A percentile compares a stretch with the other conserved stretches of the same genome.
These are phyloP conservation scores for Suhomyces terraborum DNA, from an alignment of 1,139 yeast genomes.

Conservation along the genomic window DNA sequence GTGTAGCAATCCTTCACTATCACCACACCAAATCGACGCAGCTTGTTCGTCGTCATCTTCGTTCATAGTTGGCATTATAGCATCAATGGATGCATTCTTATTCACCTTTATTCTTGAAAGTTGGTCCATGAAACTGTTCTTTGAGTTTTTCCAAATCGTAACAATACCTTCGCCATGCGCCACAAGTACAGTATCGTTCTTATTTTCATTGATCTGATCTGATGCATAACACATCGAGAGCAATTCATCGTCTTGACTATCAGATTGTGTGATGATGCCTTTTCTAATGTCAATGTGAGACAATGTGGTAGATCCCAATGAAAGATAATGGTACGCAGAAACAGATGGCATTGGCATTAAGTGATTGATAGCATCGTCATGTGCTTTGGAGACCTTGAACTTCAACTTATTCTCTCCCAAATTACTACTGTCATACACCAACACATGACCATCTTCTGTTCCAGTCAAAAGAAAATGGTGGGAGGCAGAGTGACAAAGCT, in stretches of 20 bases:
- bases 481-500: slow-evolving; percentile 61
- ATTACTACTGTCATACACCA: slow-evolving; percentile 60
- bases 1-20: slow-evolving; percentile 76
- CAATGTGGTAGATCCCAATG: slow-evolving; percentile 82
- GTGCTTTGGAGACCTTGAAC: slow-evolving; percentile 53
- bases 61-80: slow-evolving; percentile 73
- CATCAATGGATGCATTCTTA: slow-evolving; percentile 75
- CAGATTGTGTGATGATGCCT: slow-evolving; percentile 63
- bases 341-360: slow-evolving; percentile 67
- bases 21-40: slow-evolving; percentile 77
- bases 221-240: slow-evolving; percentile 68
- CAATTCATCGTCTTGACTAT: slow-evolving; percentile 92
- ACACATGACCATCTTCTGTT: slow-evolving; percentile 72
- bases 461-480: slow-evolving; percentile 73
- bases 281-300: slow-evolving; percentile 80
- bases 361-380: slow-evolving; percentile 76
- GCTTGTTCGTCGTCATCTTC: slow-evolving; percentile 55
- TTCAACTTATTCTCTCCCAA: slow-evolving; percentile 39
- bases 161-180: slow-evolving; percentile 93
- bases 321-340: slow-evolving; percentile 77
- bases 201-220: slow-evolving; percentile 49
- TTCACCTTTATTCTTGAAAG: slow-evolving; percentile 73
- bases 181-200: slow-evolving; percentile 64
- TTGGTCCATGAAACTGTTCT: slow-evolving; percentile 73
- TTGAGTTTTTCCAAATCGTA: slow-evolving; percentile 81